Conservation (phyloP, 441 rosid species). For the Pelargonium cotyledonis region DNA sequence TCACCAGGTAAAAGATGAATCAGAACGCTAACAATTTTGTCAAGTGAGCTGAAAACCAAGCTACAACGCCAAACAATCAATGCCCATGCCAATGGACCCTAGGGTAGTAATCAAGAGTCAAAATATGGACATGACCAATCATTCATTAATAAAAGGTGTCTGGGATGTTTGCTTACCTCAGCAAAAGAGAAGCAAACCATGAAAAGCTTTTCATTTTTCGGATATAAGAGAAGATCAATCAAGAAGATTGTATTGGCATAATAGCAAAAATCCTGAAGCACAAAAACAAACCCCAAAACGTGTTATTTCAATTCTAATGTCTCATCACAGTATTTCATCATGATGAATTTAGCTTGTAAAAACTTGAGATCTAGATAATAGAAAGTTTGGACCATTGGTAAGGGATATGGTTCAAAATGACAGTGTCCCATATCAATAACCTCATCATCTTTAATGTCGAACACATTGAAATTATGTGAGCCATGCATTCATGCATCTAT, state of each 20-base stretch:
- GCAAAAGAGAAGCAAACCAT: slow-evolving; percentile 98
- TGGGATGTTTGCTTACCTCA: slow-evolving; percentile 47
- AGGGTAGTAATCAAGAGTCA: slow-evolving; percentile 19
- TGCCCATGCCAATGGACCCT: slow-evolving; percentile 99
- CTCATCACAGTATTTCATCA: not conserved
- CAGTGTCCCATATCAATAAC: not conserved
- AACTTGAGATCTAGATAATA: not conserved
- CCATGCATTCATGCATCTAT: not conserved
- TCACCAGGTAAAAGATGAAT: slow-evolving; percentile 96
- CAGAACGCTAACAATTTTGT: slow-evolving; percentile 89
- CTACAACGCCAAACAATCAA: slow-evolving; percentile 95
- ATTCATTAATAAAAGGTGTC: slow-evolving; percentile 9
- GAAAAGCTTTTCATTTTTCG: slow-evolving; percentile 81
- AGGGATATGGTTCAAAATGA: not conserved
- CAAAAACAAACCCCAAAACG: slow-evolving; percentile 1
- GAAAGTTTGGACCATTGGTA: not conserved
- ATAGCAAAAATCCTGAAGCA: slow-evolving; percentile 84
- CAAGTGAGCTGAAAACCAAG: slow-evolving; percentile 85
- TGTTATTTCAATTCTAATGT: slow-evolving; percentile 12
- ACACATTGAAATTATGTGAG: not conserved
- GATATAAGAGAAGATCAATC: slow-evolving; percentile 74
- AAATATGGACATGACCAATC: slow-evolving; percentile 9
- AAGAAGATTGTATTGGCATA: slow-evolving; percentile 93
- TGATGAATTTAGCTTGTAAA: not conserved
- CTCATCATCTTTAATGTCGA: not conserved